Conservation (phyloP, 2,329 filamentous ascomycete species). For the Ceratocystis cubensis region DNA sequence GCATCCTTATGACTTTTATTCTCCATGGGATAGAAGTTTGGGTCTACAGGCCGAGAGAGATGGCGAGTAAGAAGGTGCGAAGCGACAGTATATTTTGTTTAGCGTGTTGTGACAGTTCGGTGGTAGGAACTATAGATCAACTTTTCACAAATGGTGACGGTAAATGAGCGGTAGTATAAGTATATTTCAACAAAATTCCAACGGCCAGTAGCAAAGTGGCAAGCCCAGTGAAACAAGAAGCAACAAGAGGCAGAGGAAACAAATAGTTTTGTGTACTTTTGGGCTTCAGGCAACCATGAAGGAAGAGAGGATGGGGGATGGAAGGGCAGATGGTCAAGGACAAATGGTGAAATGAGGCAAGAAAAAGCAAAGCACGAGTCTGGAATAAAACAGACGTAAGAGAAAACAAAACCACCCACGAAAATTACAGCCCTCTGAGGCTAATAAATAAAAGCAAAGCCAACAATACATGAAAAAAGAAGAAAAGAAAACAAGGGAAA, state of each 20-base stretch:
- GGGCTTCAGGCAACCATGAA: conserved; percentile 5
- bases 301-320: background rate
- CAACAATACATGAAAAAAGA: conserved; percentile 5
- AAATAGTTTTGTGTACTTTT: background rate
- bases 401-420: background rate
- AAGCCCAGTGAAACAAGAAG: background rate
- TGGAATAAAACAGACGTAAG: conserved; percentile 10
- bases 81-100: too few relatives aligned
- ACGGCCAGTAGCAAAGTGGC: background rate
- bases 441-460: conserved; percentile 1
- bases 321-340: background rate
- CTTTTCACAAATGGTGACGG: background rate
- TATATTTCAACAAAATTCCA: background rate
- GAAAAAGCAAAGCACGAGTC: background rate
- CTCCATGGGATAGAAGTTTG: conserved; percentile 10
- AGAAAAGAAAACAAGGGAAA: background rate
- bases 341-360: background rate
- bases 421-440: background rate
- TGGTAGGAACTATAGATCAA: background rate
- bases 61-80: background rate
- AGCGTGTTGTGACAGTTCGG: background rate
- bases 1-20: conserved; percentile 20
- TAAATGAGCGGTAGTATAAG: background rate
- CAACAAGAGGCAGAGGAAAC: background rate
- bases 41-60: background rate